Conservation (phyloP, 495 filamentous ascomycete species). For the Penicillium ochrochloron region DNA sequence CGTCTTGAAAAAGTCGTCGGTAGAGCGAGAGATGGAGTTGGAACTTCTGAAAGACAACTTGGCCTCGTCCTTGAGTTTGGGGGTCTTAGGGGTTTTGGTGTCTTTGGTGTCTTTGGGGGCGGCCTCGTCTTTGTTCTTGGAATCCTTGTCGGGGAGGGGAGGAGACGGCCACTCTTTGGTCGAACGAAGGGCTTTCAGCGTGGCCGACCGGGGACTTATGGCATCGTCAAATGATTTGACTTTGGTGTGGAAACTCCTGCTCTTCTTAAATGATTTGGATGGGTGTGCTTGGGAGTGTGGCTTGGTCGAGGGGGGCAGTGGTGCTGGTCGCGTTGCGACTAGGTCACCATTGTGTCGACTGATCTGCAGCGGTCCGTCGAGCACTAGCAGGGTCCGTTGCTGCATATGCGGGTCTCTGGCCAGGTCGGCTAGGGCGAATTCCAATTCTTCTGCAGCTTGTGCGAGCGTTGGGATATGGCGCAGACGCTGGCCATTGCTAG, state of each 20-base stretch:
- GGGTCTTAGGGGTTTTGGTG: slow-evolving; percentile 1
- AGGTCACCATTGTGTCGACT: slow-evolving; percentile 45
- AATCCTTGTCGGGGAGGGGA: slow-evolving; percentile 1
- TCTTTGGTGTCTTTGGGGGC: neutral
- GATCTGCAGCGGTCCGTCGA: slow-evolving; percentile 42
- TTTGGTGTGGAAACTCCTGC: slow-evolving; percentile 9
- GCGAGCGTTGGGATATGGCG: slow-evolving; percentile 33
- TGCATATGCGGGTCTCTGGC: slow-evolving; percentile 13
- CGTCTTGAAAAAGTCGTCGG: neutral
- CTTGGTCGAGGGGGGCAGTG: slow-evolving; percentile 38
- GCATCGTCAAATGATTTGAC: neutral
- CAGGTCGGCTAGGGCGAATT: slow-evolving; percentile 36
- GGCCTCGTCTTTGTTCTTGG: slow-evolving; percentile 1
- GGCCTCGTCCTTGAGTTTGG: slow-evolving; percentile 2
- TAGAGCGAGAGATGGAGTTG: neutral
- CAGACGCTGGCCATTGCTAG: slow-evolving; percentile 14
- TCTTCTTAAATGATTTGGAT: slow-evolving; percentile 12
- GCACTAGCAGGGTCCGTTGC: slow-evolving; percentile 25
- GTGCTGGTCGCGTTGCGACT: slow-evolving; percentile 43
- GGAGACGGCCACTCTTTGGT: neutral
- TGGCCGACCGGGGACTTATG: neutral
- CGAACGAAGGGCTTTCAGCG: neutral
- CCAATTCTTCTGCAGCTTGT: slow-evolving; percentile 41
- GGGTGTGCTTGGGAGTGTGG: slow-evolving; percentile 16
- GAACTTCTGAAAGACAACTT: neutral